Percentiles rank a stretch among this genome's conserved stretches.
Conservation (phyloP, 202 grass and related monocot genomes). For the Hordeum pubiflorum region DNA sequence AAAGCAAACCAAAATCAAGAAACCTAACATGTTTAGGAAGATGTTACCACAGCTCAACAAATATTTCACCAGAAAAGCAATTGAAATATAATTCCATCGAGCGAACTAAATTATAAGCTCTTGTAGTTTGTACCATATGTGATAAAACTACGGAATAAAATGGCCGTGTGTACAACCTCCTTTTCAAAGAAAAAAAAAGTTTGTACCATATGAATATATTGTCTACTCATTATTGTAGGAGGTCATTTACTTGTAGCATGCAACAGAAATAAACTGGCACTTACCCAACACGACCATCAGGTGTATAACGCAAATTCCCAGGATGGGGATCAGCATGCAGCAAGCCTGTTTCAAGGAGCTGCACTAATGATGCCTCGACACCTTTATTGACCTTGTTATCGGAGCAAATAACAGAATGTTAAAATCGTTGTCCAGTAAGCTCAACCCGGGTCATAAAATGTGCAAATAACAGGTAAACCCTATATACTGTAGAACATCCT, state of each 20-base stretch:
- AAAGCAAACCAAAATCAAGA: conserved; percentile 98
- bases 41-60: conserved; percentile 1
- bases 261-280: conserved; percentile 7
- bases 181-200: no score
- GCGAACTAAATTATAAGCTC: neutral
- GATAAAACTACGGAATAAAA: no score
- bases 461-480: neutral
- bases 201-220: conserved; percentile 10
- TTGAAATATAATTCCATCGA: neutral
- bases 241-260: conserved; percentile 13
- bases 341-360: conserved; percentile 95
- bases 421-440: neutral
- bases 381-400: conserved; percentile 85
- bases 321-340: conserved; percentile 95
- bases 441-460: conserved; percentile 18
- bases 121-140: neutral
- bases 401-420: conserved; percentile 28
- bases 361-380: conserved; percentile 68
- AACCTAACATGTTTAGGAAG: conserved; percentile 50
- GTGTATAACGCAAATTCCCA: conserved; percentile 83
- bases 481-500: conserved; percentile 1
- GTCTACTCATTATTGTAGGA: neutral
- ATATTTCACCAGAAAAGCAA: conserved; percentile 8
- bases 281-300: conserved; percentile 88
- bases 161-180: no score